Conservation (phyloP, 2,329 filamentous ascomycete species). For the Ophiocordyceps unilateralis region DNA sequence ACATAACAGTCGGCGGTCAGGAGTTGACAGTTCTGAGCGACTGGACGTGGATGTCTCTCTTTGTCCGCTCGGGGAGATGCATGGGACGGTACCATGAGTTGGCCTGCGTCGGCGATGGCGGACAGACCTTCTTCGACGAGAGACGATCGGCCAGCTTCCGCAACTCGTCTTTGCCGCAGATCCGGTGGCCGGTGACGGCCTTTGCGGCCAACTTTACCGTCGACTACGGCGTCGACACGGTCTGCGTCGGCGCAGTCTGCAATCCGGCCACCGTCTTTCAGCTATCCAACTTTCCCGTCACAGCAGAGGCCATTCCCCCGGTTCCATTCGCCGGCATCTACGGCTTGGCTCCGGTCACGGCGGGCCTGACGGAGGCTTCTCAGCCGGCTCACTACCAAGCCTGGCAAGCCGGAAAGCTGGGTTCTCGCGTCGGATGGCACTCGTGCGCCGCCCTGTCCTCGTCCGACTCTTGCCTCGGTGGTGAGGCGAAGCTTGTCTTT, state of each 20-base stretch:
- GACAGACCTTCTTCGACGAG: conserved; percentile 1
- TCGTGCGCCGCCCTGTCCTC: background rate
- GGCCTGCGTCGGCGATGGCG: background rate
- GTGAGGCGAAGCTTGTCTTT: background rate
- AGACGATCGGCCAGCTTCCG: background rate
- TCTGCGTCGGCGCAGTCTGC: background rate
- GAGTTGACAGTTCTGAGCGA: background rate
- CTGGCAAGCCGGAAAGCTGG: background rate
- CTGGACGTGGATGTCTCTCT: conserved; percentile 2
- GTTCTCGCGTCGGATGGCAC: background rate
- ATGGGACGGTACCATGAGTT: background rate
- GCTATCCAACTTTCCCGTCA: background rate
- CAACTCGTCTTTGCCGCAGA: background rate
- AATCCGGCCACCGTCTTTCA: background rate
- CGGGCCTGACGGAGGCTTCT: background rate
- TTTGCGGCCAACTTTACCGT: conserved; percentile 1
- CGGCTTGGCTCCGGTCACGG: background rate
- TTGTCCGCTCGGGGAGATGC: conserved; percentile 1
- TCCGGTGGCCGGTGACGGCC: conserved; percentile 1
- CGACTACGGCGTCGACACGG: background rate
- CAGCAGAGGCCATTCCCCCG: background rate
- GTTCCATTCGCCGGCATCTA: background rate
- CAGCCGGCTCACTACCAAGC: background rate
- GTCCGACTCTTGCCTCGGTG: background rate
- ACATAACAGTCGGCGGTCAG: conserved; percentile 1